A percentile compares a stretch with the other conserved stretches of the same genome.
phyloP scores from a whole-genome alignment of 202 grass and related monocot genomes.

The Hordeum pubiflorum region DNA sequence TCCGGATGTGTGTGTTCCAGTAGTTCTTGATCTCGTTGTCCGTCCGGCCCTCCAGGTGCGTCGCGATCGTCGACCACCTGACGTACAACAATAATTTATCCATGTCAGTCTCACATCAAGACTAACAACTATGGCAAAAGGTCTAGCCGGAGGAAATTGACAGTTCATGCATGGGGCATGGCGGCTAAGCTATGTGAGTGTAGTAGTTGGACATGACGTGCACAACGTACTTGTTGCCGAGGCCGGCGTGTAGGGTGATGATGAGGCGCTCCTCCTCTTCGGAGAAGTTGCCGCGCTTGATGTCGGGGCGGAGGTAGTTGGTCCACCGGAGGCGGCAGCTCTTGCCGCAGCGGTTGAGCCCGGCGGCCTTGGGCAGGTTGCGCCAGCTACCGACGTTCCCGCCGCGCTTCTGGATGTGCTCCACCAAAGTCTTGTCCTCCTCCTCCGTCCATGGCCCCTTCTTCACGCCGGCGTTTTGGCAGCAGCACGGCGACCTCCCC shows the following conservation, averaged over 20 bases:
- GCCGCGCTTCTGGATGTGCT: conserved; percentile 38
- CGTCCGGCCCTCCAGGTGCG: conserved; percentile 43
- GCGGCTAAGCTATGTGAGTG: background rate
- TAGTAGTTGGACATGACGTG: background rate
- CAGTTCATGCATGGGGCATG: background rate
- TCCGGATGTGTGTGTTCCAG: conserved; percentile 59
- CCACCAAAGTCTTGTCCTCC: conserved; percentile 44
- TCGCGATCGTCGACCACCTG: conserved; percentile 53
- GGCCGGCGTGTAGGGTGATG: conserved; percentile 45
- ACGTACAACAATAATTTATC: background rate
- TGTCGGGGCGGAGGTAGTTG: conserved; percentile 81
- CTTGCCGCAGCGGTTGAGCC: conserved; percentile 61
- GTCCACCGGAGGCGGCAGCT: conserved; percentile 85
- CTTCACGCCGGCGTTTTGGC: conserved; percentile 34
- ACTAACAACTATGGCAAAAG: background rate
- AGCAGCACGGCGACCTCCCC: conserved; percentile 53
- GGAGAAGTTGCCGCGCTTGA: conserved; percentile 62
- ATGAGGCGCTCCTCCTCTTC: conserved; percentile 63
- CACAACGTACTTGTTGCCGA: conserved; percentile 53
- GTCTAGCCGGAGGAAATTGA: background rate
- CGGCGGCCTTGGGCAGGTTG: conserved; percentile 40
- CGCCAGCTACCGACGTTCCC: conserved; percentile 49
- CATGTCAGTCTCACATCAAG: background rate
- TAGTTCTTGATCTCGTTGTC: conserved; percentile 76
- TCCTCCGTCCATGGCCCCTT: conserved; percentile 52